Percentiles rank a stretch among this genome's conserved stretches.
phyloP scores from a whole-genome alignment of 2,329 filamentous ascomycete genomes.

The Colletotrichum brevisporum region DNA sequence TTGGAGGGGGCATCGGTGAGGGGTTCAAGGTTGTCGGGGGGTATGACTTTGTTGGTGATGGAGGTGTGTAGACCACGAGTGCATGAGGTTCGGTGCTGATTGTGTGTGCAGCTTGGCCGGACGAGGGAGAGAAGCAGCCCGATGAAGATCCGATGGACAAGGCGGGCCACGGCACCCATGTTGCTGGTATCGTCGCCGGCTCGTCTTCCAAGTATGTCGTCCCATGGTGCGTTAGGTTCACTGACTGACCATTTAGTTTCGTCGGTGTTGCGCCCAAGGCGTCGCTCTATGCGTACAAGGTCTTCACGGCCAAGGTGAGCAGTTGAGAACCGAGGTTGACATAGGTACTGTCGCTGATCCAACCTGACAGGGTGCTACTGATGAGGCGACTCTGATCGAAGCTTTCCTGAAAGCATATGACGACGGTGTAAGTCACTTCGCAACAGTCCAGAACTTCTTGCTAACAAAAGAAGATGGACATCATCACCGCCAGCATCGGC shows the following conservation, averaged over 20 bases:
- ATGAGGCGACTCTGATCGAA: slow-evolving; percentile 48
- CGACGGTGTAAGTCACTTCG: slow-evolving; percentile 45
- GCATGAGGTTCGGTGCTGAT: not conserved
- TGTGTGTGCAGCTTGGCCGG: slow-evolving; percentile 22
- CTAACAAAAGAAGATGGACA: slow-evolving; percentile 45
- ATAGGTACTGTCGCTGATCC: slow-evolving; percentile 1
- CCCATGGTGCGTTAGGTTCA: not conserved
- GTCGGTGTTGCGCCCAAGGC: slow-evolving; percentile 49
- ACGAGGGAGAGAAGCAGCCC: slow-evolving; percentile 45
- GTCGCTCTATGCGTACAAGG: slow-evolving; percentile 47
- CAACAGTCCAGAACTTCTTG: not conserved
- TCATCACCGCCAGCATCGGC: slow-evolving; percentile 60
- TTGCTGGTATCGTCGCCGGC: slow-evolving; percentile 45
- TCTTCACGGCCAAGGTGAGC: slow-evolving; percentile 42
- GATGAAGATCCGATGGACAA: slow-evolving; percentile 53
- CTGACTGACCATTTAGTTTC: slow-evolving; percentile 18
- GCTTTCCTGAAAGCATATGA: slow-evolving; percentile 52
- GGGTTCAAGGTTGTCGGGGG: slow-evolving; percentile 43
- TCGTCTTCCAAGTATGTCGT: not conserved
- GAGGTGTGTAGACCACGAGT: not conserved
- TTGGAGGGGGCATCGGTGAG: slow-evolving; percentile 27
- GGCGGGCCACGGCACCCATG: slow-evolving; percentile 54
- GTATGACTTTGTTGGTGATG: slow-evolving; percentile 46
- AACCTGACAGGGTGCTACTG: slow-evolving; percentile 38
- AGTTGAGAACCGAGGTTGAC: not conserved